These are phyloP conservation scores for Lyophyllum atratum DNA, from an alignment of 768 basidiomycete genomes.

Conservation along the genomic window DNA sequence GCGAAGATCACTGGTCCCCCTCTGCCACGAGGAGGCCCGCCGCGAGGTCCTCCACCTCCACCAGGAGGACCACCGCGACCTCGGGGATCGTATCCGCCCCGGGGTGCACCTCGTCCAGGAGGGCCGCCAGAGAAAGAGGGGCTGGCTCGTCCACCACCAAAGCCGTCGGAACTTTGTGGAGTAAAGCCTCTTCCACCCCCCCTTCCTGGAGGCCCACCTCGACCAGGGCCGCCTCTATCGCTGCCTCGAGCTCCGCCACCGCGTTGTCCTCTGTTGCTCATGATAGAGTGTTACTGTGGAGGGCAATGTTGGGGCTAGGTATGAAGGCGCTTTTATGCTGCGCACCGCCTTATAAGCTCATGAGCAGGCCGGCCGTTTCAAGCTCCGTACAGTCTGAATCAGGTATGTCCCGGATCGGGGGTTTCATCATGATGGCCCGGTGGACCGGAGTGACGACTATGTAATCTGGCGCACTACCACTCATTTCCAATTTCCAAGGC, in stretches of 20 bases:
- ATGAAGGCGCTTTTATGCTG: background rate
- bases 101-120: slow-evolving; percentile 21
- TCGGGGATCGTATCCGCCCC: slow-evolving; percentile 20
- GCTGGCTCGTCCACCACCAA: slow-evolving; percentile 21
- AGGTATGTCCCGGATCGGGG: too few relatives aligned
- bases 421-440: too few relatives aligned
- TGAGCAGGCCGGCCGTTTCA: too few relatives aligned
- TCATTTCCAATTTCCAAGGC: too few relatives aligned
- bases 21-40: slow-evolving; percentile 25
- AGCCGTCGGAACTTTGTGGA: slow-evolving; percentile 14
- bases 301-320: slow-evolving; percentile 18
- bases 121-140: slow-evolving; percentile 23
- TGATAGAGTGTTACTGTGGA: slow-evolving; percentile 10
- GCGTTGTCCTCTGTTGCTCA: slow-evolving; percentile 22
- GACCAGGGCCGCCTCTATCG: slow-evolving; percentile 5
- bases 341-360: background rate
- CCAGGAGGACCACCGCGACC: slow-evolving; percentile 23
- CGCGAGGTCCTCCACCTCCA: slow-evolving; percentile 24
- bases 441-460: too few relatives aligned
- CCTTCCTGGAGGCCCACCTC: slow-evolving; percentile 18
- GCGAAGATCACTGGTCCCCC: slow-evolving; percentile 40
- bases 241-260: slow-evolving; percentile 18
- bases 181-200: slow-evolving; percentile 15
- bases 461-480: too few relatives aligned
- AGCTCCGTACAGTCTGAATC: too few relatives aligned